phyloP scores from a whole-genome alignment of 1,284 basidiomycete genomes.

The Leucoagaricus sp. region DNA sequence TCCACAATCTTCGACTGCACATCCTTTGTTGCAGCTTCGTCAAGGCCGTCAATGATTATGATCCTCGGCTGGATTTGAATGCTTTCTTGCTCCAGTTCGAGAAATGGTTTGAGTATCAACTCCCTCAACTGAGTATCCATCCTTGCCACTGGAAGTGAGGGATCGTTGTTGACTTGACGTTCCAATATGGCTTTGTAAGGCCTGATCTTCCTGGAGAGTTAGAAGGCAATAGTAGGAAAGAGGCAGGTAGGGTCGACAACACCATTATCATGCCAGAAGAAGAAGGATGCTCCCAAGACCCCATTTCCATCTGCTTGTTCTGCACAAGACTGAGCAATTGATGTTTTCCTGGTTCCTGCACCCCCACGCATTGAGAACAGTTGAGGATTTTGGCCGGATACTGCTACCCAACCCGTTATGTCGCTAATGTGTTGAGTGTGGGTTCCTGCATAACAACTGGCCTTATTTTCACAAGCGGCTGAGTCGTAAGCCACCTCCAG shows the following conservation, averaged over 20 bases:
- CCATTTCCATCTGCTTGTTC: not conserved
- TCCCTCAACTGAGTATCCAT: not conserved
- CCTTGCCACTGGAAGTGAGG: not conserved
- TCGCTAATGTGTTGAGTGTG: no score
- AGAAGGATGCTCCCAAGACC: not conserved
- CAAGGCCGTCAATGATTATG: conserved; percentile 15
- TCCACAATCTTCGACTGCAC: not conserved
- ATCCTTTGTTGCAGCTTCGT: conserved; percentile 3
- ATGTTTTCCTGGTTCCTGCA: not conserved
- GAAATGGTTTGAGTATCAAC: not conserved
- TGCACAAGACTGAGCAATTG: not conserved
- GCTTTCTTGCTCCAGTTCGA: not conserved
- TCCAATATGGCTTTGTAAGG: not conserved
- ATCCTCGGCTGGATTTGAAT: not conserved
- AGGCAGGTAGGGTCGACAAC: not conserved
- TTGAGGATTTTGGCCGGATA: no score
- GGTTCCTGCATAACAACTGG: no score
- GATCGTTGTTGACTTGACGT: not conserved
- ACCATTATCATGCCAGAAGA: not conserved
- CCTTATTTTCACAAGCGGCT: no score
- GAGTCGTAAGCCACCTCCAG: no score
- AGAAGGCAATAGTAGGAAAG: not conserved
- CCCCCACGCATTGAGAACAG: no score
- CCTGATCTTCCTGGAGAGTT: not conserved
- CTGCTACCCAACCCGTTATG: no score